phyloP scores from a whole-genome alignment of 305 asterid species.

The Fraxinus xanthoxyloides region DNA sequence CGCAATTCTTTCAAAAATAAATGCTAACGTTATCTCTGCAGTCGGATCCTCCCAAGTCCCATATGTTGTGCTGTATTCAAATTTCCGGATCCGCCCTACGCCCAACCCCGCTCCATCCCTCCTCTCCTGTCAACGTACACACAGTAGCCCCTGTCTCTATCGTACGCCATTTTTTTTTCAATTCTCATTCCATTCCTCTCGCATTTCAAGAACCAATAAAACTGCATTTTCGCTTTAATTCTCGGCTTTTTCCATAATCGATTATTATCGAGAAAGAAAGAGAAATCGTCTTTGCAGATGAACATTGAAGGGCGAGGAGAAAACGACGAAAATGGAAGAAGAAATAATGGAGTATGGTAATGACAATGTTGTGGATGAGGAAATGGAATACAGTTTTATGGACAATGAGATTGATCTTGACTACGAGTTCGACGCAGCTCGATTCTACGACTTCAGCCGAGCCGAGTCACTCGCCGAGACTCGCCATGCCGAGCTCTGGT shows the following conservation, averaged over 20 bases:
- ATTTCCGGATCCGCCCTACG: conserved; percentile 25
- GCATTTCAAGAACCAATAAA: conserved; percentile 22
- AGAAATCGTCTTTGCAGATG: neutral
- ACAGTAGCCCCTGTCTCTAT: conserved; percentile 9
- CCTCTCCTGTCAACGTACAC: neutral
- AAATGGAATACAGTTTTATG: conserved; percentile 50
- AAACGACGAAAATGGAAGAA: conserved; percentile 47
- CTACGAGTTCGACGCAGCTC: conserved; percentile 88
- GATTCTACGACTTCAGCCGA: conserved; percentile 66
- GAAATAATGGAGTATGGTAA: conserved; percentile 44
- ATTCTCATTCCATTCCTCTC: conserved; percentile 38
- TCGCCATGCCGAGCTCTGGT: conserved; percentile 74
- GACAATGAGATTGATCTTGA: conserved; percentile 80
- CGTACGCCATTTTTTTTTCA: conserved; percentile 22
- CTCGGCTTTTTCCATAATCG: conserved; percentile 22
- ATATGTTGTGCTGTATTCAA: too few species aligned
- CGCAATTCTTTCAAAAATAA: neutral
- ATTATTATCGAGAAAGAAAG: conserved; percentile 3
- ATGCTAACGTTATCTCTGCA: conserved; percentile 30
- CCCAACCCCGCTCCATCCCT: neutral
- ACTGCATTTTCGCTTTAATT: neutral
- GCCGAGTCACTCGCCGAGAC: conserved; percentile 63
- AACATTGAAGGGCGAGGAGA: neutral
- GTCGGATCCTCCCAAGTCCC: conserved; percentile 21
- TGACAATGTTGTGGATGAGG: conserved; percentile 25